Base-by-base conservation (phyloP, 73 alveolate genomes). In the Stentor roeselii region DNA sequence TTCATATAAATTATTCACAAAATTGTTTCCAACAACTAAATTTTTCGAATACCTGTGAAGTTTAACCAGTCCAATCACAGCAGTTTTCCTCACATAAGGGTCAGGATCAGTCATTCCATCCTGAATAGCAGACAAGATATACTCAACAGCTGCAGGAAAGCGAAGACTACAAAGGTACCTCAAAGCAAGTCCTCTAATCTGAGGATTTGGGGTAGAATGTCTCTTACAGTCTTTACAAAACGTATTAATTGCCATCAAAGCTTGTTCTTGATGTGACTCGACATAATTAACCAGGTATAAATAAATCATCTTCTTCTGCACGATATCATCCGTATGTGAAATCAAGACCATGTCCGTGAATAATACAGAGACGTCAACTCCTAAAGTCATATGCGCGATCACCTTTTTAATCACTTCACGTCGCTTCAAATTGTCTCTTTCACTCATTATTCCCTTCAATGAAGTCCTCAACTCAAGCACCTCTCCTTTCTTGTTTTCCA, bases 81-180 rank as follows among this genome's bases (percentile, higher is more conserved):
- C 99, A 15, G 99, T 97, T 90, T 96, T 97, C 90, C 98, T 97
- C 0, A 97, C 99, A 92, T 97, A 97, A 3, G 99, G 99, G 85
- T 97, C 99, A n/a, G 95, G 95, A 88, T 97, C 99, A 78, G 90
- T 87, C 32, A 97, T 87, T 6, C 99, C 97, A 74, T 97, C 98
- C 60, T 84, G 86, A 75, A 97, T 95, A 0, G 99, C 98, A 39
- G 89, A 85, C 80, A 95, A 92, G 59, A 97, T 88, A 84, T 94
- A 97, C 75, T 97, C 97, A 59, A 93, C 86, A 14, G 96, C 99
- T 3, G 98, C 99, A 67, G 96, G 94, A 61, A 95, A 96, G 87
- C 97, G 93, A 3, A 97, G 86, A 34, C 98, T 92, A 77, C 99
- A 97, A 78, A 97, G 90, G 84, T 90, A 82, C 87, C 99, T 89